Evolutionary conservation across 768 basidiomycete species (phyloP).

Genomic region (Tubosaeta sp.): DNA sequence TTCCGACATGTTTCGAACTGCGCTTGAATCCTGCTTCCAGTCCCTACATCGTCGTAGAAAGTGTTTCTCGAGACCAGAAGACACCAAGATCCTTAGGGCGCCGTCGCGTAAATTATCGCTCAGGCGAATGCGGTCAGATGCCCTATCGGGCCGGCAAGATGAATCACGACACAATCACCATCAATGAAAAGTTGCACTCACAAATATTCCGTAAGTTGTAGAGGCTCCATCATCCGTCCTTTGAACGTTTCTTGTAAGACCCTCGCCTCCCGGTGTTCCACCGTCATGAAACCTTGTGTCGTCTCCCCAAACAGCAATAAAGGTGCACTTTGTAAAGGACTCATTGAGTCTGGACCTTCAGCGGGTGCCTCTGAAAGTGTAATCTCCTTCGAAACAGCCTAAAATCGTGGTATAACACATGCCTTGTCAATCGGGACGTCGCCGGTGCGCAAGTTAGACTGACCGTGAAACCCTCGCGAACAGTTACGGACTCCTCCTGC

Average conservation of each 20-base stretch:
- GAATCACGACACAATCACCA: not conserved
- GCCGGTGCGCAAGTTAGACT: not conserved
- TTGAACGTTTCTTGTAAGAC: not conserved
- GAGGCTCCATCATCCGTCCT: not conserved
- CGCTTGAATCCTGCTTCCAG: conserved; percentile 19
- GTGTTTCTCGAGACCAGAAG: conserved; percentile 26
- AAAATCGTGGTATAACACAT: not conserved
- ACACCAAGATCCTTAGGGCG: conserved; percentile 25
- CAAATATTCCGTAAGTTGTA: conserved; percentile 20
- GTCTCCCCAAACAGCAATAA: conserved; percentile 39
- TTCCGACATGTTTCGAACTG: not conserved
- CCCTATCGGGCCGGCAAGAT: conserved; percentile 9
- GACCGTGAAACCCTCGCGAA: conserved; percentile 45
- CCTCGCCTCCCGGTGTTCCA: conserved; percentile 18
- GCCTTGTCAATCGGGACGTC: not conserved
- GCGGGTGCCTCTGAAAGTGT: conserved; percentile 3
- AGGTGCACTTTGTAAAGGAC: conserved; percentile 16
- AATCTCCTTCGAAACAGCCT: conserved; percentile 15
- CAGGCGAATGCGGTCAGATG: conserved; percentile 22
- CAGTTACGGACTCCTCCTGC: conserved; percentile 47
- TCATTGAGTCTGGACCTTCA: conserved; percentile 3
- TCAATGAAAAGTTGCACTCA: conserved; percentile 2
- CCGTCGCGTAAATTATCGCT: conserved; percentile 21
- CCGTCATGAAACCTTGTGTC: conserved; percentile 37
- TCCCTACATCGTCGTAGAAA: conserved; percentile 18